Conservation (phyloP, 2,329 filamentous ascomycete genomes). For the Pleurostoma richardsiae region DNA sequence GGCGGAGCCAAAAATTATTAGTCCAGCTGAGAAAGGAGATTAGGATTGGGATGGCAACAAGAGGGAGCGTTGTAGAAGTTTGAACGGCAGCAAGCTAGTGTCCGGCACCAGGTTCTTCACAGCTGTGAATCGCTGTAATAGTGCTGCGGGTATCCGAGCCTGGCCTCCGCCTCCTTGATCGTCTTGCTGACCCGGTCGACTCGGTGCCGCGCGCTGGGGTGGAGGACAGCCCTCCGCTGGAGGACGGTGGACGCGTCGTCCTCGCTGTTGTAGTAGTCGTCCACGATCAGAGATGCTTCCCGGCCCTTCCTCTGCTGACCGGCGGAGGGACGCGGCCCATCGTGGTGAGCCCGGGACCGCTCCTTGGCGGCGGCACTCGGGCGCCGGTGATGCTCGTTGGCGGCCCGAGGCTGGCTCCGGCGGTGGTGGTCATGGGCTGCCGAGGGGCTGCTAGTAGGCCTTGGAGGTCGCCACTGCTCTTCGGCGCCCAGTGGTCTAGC, state of each 20-base stretch:
- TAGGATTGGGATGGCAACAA: too few relatives aligned
- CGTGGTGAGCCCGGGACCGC: not conserved
- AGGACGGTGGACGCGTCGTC: not conserved
- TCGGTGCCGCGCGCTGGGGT: not conserved
- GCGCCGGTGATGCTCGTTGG: not conserved
- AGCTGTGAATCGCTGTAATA: not conserved
- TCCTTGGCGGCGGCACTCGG: not conserved
- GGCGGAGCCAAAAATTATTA: too few relatives aligned
- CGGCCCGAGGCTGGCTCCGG: not conserved
- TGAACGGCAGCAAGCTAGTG: not conserved
- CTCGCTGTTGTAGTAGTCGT: not conserved
- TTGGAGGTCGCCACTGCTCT: not conserved
- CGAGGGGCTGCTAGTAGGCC: not conserved
- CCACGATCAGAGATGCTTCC: too few relatives aligned
- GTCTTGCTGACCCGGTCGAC: not conserved
- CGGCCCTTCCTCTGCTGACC: not conserved
- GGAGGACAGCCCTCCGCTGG: not conserved
- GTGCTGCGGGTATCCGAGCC: not conserved
- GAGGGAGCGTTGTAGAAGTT: too few relatives aligned
- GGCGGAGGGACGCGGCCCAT: not conserved
- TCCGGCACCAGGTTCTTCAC: not conserved
- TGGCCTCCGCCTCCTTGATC: not conserved
- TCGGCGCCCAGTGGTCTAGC: not conserved
- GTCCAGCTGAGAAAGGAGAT: too few relatives aligned
- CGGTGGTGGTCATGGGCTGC: too few relatives aligned